A percentile compares a stretch with the other conserved stretches of the same genome.
Conservation (phyloP, 1,284 basidiomycete genomes). For the Tilletia walkeri region DNA sequence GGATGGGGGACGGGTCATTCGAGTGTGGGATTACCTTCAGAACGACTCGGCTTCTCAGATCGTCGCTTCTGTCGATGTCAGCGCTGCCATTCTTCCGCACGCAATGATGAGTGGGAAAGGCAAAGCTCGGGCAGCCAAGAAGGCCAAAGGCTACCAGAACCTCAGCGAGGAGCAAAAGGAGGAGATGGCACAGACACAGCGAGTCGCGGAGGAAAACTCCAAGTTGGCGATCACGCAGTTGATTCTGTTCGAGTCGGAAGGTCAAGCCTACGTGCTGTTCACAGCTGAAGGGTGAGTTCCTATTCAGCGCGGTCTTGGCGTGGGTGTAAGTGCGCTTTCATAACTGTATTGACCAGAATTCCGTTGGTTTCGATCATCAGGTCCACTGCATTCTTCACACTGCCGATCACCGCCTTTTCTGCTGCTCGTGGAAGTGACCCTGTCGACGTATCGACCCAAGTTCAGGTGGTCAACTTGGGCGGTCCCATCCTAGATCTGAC, state of each 20-base stretch:
- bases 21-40: constrained; percentile 31
- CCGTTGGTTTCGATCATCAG: not conserved
- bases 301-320: no score
- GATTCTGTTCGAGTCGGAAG: constrained; percentile 28
- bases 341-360: not conserved
- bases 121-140: constrained; percentile 17
- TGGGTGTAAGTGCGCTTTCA: no score
- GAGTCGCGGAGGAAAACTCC: constrained; percentile 21
- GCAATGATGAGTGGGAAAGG: constrained; percentile 21
- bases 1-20: constrained; percentile 40
- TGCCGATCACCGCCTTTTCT: constrained; percentile 28
- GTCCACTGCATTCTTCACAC: constrained; percentile 39
- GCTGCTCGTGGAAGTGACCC: not conserved
- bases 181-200: constrained; percentile 19
- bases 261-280: constrained; percentile 30
- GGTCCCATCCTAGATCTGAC: not conserved
- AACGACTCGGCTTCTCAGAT: constrained; percentile 8
- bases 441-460: constrained; percentile 1
- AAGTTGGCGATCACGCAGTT: constrained; percentile 39
- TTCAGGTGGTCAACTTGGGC: not conserved
- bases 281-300: constrained; percentile 34
- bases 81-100: constrained; percentile 4
- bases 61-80: constrained; percentile 18
- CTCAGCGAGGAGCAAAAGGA: constrained; percentile 23
- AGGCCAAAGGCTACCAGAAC: constrained; percentile 7